Evolutionary conservation across 352 stramenopile species (phyloP), one percentile per base, ranked within the genome.

Genomic region (Plasmopara muralis): DNA sequence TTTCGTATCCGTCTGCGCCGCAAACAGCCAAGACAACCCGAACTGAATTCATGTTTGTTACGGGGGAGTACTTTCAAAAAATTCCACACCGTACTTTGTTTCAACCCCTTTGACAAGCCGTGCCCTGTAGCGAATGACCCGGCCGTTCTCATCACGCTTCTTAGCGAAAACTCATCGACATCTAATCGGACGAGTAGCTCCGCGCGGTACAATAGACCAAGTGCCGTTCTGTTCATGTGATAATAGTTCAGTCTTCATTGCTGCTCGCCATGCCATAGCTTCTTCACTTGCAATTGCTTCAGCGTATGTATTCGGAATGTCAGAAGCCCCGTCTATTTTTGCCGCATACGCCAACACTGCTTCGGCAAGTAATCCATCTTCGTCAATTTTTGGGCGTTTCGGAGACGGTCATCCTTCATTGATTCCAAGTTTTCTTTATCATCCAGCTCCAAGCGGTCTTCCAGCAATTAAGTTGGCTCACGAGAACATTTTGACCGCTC

Each of bases 31-130:
- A 12, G 6, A 35, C 6, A 35, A 35, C 33, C 34, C 63, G 52
- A 12, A 83, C 60, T 0, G 63, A 74, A 41, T 35, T 68, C 48
- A 74, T 67, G 49, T 64, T 67, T 8, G 59, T 51, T 10, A 83
- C 72, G 1, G 57, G 4, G 43, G 38, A 33, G 10, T 35, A 40
- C 30, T 37, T 34, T 9, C 34, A 7, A 5, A 35, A 12, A 5
- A 35, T 5, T 12, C 31, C 31, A 35, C 31, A 12, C 31, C 31
- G 31, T 35, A 35, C 31, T 35, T 2, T 35, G 31, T 12, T 35
- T 35, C 2, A 35, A 35, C 31, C 31, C 10, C 10, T 35, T 35
- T 35, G 7, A 35, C 31, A 8, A 35, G 10, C 10, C 31, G 31
- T 25, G 20, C 20, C 20, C 3, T 25, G 1, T 25, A 25, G 20